A percentile compares a stretch with the other conserved stretches of the same genome.
Conservation (phyloP, 2,329 filamentous ascomycete species). For the Sporothrix humicola region DNA sequence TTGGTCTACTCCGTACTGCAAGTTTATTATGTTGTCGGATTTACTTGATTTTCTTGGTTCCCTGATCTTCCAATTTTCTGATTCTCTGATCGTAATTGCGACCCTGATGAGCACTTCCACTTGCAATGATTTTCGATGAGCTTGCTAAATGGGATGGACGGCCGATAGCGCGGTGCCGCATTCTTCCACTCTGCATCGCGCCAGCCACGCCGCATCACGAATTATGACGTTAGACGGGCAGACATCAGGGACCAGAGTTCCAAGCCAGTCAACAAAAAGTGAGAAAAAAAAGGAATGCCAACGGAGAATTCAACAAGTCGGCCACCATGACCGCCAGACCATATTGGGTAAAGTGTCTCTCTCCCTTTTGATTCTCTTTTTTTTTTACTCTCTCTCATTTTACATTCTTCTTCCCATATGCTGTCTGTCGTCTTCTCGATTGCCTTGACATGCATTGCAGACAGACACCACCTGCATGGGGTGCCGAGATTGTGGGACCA, state of each 20-base stretch:
- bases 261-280: background rate
- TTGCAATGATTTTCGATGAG: background rate
- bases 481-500: conserved; percentile 25
- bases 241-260: no score
- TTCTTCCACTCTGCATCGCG: background rate
- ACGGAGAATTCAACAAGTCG: background rate
- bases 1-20: background rate
- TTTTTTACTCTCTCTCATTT: background rate
- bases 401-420: background rate
- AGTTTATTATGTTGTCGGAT: background rate
- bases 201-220: conserved; percentile 11
- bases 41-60: background rate
- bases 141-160: background rate
- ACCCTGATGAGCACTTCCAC: background rate
- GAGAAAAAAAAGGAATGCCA: background rate
- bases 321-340: no score
- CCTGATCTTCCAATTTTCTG: background rate
- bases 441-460: background rate
- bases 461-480: background rate
- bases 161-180: background rate
- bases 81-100: background rate
- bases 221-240: conserved; percentile 19
- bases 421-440: background rate
- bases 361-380: background rate
- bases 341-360: background rate